These are phyloP conservation scores for Debaryomyces subglobosus DNA, from an alignment of 1,139 yeast genomes.

Conservation along the genomic window DNA sequence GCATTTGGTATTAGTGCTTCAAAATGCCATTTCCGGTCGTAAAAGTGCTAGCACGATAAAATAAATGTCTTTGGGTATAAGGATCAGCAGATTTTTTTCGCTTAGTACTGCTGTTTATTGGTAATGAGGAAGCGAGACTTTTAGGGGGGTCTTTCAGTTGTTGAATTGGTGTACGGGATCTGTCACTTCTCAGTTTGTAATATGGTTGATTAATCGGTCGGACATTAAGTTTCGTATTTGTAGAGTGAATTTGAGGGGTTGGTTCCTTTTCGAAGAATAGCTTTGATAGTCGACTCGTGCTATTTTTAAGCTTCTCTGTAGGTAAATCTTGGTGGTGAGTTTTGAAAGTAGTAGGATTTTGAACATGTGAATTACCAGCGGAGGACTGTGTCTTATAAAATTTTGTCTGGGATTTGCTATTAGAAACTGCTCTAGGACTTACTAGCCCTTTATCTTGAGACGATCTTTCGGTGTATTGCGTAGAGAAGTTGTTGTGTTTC, in stretches of 20 bases:
- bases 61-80: slow-evolving; percentile 3
- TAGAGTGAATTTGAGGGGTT: background rate
- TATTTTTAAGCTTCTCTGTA: background rate
- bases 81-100: background rate
- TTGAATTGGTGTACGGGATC: background rate
- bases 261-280: background rate
- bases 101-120: background rate
- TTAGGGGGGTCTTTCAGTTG: slow-evolving; percentile 5
- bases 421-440: background rate
- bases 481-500: background rate
- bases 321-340: background rate
- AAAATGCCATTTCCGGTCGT: background rate
- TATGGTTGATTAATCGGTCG: background rate
- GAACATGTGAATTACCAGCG: background rate
- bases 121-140: background rate
- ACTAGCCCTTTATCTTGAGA: background rate
- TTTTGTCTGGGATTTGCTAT: background rate
- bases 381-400: background rate
- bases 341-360: background rate
- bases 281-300: slow-evolving; percentile 5
- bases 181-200: background rate
- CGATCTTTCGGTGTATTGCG: background rate
- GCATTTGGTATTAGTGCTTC: background rate
- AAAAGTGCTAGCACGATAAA: background rate
- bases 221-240: background rate